phyloP scores from a whole-genome alignment of 352 stramenopile genomes.

The Phytophthora rubi region DNA sequence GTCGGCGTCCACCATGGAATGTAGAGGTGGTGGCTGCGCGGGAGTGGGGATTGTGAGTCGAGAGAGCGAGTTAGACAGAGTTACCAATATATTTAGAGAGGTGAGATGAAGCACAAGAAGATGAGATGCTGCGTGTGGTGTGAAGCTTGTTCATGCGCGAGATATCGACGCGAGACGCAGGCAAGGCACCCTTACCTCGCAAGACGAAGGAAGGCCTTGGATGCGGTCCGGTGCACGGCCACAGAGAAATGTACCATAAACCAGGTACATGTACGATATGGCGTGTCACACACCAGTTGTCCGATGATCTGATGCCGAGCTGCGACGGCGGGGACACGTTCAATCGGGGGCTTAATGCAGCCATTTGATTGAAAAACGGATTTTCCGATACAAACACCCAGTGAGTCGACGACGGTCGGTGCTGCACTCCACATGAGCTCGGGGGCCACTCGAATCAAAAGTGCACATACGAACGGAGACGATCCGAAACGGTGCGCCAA shows the following conservation, averaged over 20 bases:
- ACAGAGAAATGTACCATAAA: background rate
- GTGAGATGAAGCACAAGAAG: constrained; percentile 5
- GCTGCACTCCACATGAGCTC: constrained; percentile 2
- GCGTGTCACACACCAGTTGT: constrained; percentile 7
- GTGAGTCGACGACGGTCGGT: constrained; percentile 9
- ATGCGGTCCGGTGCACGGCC: constrained; percentile 9
- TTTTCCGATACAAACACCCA: constrained; percentile 35
- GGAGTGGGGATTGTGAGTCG: constrained; percentile 1
- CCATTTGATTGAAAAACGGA: constrained; percentile 41
- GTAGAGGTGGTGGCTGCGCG: constrained; percentile 1
- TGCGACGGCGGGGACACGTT: too few relatives aligned
- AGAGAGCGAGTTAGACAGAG: constrained; percentile 3
- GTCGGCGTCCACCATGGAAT: constrained; percentile 24
- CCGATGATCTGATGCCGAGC: too few relatives aligned
- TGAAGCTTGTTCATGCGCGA: background rate
- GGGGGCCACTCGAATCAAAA: constrained; percentile 33
- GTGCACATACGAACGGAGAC: constrained; percentile 31
- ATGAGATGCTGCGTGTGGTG: background rate
- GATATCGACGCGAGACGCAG: constrained; percentile 12
- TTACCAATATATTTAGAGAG: constrained; percentile 4
- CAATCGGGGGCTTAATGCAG: too few relatives aligned
- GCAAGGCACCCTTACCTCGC: constrained; percentile 4
- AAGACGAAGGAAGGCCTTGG: constrained; percentile 3
- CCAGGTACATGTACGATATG: background rate
- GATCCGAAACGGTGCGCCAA: background rate